phyloP scores from a whole-genome alignment of 2,329 filamentous ascomycete genomes.

The Plenodomus lindquistii region DNA sequence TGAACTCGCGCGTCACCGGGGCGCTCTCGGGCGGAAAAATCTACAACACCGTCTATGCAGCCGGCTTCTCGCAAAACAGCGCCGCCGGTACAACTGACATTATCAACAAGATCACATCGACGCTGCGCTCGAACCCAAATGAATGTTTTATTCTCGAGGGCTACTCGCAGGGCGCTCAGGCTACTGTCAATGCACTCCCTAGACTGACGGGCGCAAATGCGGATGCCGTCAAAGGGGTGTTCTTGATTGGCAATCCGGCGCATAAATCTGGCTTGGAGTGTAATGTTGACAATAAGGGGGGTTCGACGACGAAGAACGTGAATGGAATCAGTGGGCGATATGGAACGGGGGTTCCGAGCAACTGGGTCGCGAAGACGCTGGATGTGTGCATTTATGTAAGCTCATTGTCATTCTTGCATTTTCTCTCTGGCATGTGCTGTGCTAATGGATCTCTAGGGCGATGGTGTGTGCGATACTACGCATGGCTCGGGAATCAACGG shows the following conservation, averaged over 20 bases:
- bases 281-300: constrained; percentile 43
- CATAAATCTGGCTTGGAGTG: constrained; percentile 39
- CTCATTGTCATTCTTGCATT: not conserved
- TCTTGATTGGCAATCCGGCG: constrained; percentile 41
- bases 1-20: constrained; percentile 34
- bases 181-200: constrained; percentile 40
- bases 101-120: constrained; percentile 35
- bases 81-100: constrained; percentile 36
- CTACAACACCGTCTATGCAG: constrained; percentile 44
- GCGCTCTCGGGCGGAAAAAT: constrained; percentile 37
- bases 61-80: constrained; percentile 30
- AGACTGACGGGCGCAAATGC: constrained; percentile 37
- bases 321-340: constrained; percentile 22
- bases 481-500: constrained; percentile 37
- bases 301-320: constrained; percentile 37
- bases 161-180: constrained; percentile 44
- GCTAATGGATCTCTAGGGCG: constrained; percentile 23
- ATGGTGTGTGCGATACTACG: constrained; percentile 44
- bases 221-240: constrained; percentile 44
- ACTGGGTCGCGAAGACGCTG: constrained; percentile 42
- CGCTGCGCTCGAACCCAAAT: constrained; percentile 25
- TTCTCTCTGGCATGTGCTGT: not conserved
- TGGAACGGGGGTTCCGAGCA: constrained; percentile 22
- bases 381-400: constrained; percentile 44
- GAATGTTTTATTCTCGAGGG: constrained; percentile 46